Conservation (phyloP, 176 grass and related monocot genomes). For the Typha latifolia region DNA sequence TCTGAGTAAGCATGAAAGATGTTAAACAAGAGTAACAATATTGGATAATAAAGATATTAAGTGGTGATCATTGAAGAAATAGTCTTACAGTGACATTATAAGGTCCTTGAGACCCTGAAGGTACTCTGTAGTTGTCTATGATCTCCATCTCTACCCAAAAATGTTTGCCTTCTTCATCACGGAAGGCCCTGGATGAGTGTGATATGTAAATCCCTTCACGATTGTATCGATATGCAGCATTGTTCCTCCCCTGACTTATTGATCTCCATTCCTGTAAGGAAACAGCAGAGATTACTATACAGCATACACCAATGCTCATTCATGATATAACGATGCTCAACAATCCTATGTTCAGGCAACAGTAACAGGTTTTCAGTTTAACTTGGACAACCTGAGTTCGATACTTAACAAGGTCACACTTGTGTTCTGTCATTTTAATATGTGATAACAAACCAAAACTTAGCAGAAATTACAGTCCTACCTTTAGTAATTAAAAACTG, state of each 20-base stretch:
- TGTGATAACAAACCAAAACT: too few relatives aligned
- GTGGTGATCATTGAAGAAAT: slow-evolving; percentile 2
- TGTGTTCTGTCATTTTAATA: too few relatives aligned
- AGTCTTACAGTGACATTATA: slow-evolving; percentile 81
- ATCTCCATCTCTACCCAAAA: slow-evolving; percentile 92
- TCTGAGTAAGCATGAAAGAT: slow-evolving; percentile 34
- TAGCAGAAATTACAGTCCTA: too few relatives aligned
- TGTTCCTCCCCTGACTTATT: slow-evolving; percentile 74
- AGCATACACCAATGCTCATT: neutral
- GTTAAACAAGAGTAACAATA: neutral
- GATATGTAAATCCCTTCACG: slow-evolving; percentile 64
- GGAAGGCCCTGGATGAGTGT: slow-evolving; percentile 62
- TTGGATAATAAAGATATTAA: slow-evolving; percentile 13
- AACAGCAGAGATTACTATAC: slow-evolving; percentile 1
- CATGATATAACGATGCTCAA: too few relatives aligned
- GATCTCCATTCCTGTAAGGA: slow-evolving; percentile 77
- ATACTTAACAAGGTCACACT: too few relatives aligned
- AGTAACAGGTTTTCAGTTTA: too few relatives aligned
- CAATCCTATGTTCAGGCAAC: too few relatives aligned
- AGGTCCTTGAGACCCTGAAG: slow-evolving; percentile 77
- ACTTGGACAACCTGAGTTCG: too few relatives aligned
- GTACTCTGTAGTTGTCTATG: slow-evolving; percentile 70
- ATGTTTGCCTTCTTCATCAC: slow-evolving; percentile 85
- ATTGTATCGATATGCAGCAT: slow-evolving; percentile 56
- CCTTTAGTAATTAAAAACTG: neutral